Base-by-base conservation (phyloP, 2,329 filamentous ascomycete species). In the Aspergillus ibericus region DNA sequence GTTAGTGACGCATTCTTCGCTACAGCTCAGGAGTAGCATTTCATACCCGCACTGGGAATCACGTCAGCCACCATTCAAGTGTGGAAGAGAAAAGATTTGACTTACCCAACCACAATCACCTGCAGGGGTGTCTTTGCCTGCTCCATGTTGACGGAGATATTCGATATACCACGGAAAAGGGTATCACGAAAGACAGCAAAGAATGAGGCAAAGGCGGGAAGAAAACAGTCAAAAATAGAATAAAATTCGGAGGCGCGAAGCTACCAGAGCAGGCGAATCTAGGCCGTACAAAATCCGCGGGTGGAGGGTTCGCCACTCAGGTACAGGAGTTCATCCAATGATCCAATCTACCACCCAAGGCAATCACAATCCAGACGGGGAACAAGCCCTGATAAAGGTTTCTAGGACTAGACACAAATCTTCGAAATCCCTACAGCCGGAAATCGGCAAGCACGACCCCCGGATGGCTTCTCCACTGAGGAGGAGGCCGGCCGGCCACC, bases 101-200 rank as follows among this genome's bases (percentile, higher is more conserved):
- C 72, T 55, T 67, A 75, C 72, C 72, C 72, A 60, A 74, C 72
- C 22, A 75, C 53, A 35, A 75, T 59, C 29, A 75, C 69, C 55
- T 72, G 60, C 6, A 75, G 59, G 35, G 72, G 63, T 25, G 65
- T 60, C 53, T 67, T 69, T 38, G 72, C 70, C 53, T 59, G 63
- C 52, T 58, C 52, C 5, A 65, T 49, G 22, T 53, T 53, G 69
- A 71, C 72, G 32, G 12, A 51, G 55, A 57, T n/a, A 16, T n/a
- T 5, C 50, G 20, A 53, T 12, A 18, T 10, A 10, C 9, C 12
- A 34, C 15, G 20, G 4, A 16, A 40, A 34, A 5, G 25, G 13
- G 13, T 22, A 36, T n/a, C 35, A 15, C 38, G 15, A 40, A 40
- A 52, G 15, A 32, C 5, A 29, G n/a, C n/a, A n/a, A n/a, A 42